Evolutionary conservation across 2,329 filamentous ascomycete species (phyloP).

Genomic region (Penicillium sumatraense): DNA sequence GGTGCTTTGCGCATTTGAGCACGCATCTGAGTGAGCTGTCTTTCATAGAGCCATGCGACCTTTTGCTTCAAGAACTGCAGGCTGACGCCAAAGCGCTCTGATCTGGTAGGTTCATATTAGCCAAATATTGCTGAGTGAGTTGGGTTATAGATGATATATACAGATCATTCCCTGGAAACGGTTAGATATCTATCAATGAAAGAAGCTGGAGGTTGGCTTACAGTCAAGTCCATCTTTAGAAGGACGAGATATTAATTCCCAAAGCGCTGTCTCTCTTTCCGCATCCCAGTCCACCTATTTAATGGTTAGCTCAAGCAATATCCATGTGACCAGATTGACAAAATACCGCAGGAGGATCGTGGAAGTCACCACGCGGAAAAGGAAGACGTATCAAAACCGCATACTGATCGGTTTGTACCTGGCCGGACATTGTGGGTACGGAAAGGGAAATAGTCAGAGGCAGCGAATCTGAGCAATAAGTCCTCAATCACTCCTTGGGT

Average conservation of each 20-base stretch:
- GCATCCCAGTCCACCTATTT: conserved; percentile 83
- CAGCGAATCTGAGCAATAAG: not conserved
- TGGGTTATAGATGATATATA: conserved; percentile 43
- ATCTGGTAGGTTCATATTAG: conserved; percentile 52
- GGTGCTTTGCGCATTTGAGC: conserved; percentile 79
- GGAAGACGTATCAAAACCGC: conserved; percentile 83
- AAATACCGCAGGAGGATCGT: conserved; percentile 83
- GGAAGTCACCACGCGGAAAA: conserved; percentile 82
- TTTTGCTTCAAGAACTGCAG: conserved; percentile 90
- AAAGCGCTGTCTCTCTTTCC: conserved; percentile 82
- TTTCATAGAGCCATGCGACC: conserved; percentile 90
- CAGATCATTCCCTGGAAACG: conserved; percentile 71
- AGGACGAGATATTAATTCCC: conserved; percentile 84
- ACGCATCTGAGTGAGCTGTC: conserved; percentile 85
- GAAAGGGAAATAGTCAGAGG: not conserved
- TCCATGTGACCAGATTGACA: not conserved
- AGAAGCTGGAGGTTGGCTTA: conserved; percentile 49
- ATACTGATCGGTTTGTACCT: conserved; percentile 28
- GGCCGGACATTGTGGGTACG: not conserved
- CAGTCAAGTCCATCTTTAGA: conserved; percentile 85
- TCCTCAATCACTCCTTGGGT: too few species aligned
- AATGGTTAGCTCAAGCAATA: conserved; percentile 22
- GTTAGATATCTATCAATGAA: conserved; percentile 24
- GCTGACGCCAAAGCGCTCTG: conserved; percentile 78
- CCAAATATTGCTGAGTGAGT: not conserved